A percentile compares a stretch with the other conserved stretches of the same genome.
Evolutionary conservation across 2,329 filamentous ascomycete genomes (phyloP).

Genomic region (Arthrinium phaeospermum): DNA sequence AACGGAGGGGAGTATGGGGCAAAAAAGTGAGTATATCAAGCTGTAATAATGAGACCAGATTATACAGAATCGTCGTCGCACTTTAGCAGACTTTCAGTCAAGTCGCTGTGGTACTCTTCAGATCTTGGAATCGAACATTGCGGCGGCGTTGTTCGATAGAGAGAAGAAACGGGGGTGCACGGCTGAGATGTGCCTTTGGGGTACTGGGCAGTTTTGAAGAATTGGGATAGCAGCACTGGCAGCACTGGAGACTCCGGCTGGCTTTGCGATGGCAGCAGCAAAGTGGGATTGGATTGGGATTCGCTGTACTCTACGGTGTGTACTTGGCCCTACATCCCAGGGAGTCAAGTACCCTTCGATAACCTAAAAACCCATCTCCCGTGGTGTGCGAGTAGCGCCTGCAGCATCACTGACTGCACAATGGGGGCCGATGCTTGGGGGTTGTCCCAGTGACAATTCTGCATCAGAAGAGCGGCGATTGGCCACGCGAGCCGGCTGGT

Average conservation of each 20-base stretch:
- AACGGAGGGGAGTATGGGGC: not conserved
- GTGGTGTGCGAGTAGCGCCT: constrained; percentile 12
- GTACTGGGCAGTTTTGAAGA: constrained; percentile 43
- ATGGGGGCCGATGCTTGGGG: constrained; percentile 11
- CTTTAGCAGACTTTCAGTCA: constrained; percentile 59
- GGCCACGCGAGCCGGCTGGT: not conserved
- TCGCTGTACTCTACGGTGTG: constrained; percentile 17
- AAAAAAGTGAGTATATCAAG: constrained; percentile 8
- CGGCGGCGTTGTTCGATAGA: constrained; percentile 57
- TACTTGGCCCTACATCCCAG: constrained; percentile 11
- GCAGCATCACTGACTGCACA: not conserved
- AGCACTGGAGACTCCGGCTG: constrained; percentile 17
- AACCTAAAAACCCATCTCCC: constrained; percentile 6
- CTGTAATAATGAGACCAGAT: constrained; percentile 7
- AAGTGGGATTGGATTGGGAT: constrained; percentile 19
- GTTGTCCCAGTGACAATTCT: constrained; percentile 6
- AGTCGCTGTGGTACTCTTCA: constrained; percentile 57
- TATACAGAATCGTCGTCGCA: constrained; percentile 34
- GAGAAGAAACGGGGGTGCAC: constrained; percentile 42
- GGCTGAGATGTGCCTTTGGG: constrained; percentile 31
- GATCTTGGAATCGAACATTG: constrained; percentile 61
- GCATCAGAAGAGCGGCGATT: not conserved
- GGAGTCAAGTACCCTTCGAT: constrained; percentile 6
- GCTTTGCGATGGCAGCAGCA: constrained; percentile 18
- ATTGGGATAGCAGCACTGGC: constrained; percentile 17